Evolutionary conservation across 495 filamentous ascomycete genomes (phyloP).

Genomic region (Ramalina intermedia): DNA sequence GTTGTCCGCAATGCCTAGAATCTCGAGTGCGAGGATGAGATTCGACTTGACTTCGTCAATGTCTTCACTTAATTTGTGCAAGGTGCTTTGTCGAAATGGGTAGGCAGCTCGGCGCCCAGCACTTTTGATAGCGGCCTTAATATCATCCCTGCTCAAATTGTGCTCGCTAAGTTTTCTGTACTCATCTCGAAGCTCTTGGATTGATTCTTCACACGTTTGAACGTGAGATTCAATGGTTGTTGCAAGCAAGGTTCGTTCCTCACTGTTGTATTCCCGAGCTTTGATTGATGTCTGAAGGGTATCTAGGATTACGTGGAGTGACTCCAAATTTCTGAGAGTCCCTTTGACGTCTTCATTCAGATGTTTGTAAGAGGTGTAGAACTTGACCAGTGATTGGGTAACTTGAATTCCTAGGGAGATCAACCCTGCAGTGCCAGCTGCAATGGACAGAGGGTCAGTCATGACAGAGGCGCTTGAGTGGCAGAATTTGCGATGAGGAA

Average conservation of each 20-base stretch:
- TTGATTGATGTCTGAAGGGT: conserved; percentile 7
- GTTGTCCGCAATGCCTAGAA: conserved; percentile 16
- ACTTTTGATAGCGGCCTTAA: conserved; percentile 8
- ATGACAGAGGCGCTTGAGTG: conserved; percentile 1
- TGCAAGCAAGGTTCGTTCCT: conserved; percentile 14
- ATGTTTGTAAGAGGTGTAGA: conserved; percentile 18
- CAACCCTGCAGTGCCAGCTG: conserved; percentile 15
- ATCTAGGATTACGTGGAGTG: conserved; percentile 10
- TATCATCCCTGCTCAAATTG: background rate
- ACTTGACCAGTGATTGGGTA: conserved; percentile 16
- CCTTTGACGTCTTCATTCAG: conserved; percentile 10
- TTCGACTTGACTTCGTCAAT: conserved; percentile 19
- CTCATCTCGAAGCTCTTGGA: conserved; percentile 20
- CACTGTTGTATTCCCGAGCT: conserved; percentile 7
- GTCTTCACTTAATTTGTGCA: conserved; percentile 21
- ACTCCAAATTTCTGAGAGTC: conserved; percentile 8
- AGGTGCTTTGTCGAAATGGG: conserved; percentile 22
- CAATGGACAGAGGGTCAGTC: conserved; percentile 20
- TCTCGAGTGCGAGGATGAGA: conserved; percentile 16
- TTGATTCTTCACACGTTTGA: conserved; percentile 16
- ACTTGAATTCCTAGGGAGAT: conserved; percentile 21
- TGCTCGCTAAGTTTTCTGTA: background rate
- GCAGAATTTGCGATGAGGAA: too few species aligned
- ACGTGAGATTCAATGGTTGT: conserved; percentile 14
- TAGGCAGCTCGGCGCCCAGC: conserved; percentile 16